Conservation (phyloP, 1,284 basidiomycete genomes). For the Moesziomyces aphidis region DNA sequence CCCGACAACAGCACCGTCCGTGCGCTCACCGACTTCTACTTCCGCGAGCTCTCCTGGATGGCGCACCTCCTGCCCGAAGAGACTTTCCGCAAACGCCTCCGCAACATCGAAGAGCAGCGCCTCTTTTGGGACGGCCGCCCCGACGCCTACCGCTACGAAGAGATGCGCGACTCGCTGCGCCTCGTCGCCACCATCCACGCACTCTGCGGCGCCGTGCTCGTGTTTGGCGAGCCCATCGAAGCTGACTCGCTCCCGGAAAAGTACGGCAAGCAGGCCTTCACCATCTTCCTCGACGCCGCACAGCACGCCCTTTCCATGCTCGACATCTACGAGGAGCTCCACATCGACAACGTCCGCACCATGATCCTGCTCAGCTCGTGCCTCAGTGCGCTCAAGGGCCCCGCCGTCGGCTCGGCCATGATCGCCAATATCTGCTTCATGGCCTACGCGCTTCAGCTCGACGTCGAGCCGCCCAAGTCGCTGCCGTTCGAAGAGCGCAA, state of each 20-base stretch:
- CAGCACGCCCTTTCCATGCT: slow-evolving; percentile 51
- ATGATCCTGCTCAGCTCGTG: slow-evolving; percentile 35
- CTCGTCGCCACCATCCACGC: slow-evolving; percentile 43
- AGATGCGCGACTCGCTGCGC: slow-evolving; percentile 41
- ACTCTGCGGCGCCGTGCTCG: slow-evolving; percentile 32
- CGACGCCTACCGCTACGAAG: slow-evolving; percentile 23
- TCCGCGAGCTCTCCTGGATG: slow-evolving; percentile 51
- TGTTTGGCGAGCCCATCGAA: slow-evolving; percentile 42
- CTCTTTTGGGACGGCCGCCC: slow-evolving; percentile 36
- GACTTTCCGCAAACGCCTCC: slow-evolving; percentile 22
- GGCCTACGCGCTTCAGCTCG: slow-evolving; percentile 53
- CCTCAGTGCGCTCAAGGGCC: slow-evolving; percentile 42
- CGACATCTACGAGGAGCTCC: slow-evolving; percentile 55
- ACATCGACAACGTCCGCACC: slow-evolving; percentile 52
- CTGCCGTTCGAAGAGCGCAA: slow-evolving; percentile 45
- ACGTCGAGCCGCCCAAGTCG: slow-evolving; percentile 50
- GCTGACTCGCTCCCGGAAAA: slow-evolving; percentile 16
- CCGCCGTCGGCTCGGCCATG: slow-evolving; percentile 42
- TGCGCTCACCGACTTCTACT: slow-evolving; percentile 38
- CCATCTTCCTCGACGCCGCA: slow-evolving; percentile 46
- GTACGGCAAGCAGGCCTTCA: slow-evolving; percentile 35
- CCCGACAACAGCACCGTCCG: slow-evolving; percentile 38
- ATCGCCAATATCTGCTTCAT: slow-evolving; percentile 46
- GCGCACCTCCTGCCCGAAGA: slow-evolving; percentile 40
- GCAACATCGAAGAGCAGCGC: slow-evolving; percentile 25